A percentile compares a stretch with the other conserved stretches of the same genome.
Conservation (phyloP, 2,329 filamentous ascomycete species). For the Talaromyces sp. region DNA sequence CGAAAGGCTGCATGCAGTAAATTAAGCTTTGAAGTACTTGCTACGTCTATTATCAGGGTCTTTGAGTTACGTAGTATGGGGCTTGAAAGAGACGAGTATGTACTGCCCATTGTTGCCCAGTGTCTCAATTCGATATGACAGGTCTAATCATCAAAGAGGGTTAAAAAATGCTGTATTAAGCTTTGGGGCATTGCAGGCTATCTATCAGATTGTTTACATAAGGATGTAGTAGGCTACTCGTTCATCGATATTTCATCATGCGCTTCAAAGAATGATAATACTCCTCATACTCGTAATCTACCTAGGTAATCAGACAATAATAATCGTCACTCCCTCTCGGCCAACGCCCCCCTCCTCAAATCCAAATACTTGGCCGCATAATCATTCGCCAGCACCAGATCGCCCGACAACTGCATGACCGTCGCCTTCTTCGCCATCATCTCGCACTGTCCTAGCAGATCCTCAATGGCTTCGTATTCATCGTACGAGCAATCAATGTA, state of each 20-base stretch:
- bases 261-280: no score
- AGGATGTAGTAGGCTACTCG: background rate
- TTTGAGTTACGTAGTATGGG: no score
- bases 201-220: background rate
- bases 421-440: constrained; percentile 79
- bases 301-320: background rate
- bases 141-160: background rate
- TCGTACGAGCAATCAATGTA: constrained; percentile 63
- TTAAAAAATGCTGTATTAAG: no score
- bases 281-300: no score
- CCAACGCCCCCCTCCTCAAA: constrained; percentile 49
- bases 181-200: background rate
- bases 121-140: background rate
- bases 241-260: no score
- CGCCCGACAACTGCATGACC: constrained; percentile 69
- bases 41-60: no score
- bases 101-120: no score
- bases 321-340: constrained; percentile 14
- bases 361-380: constrained; percentile 65
- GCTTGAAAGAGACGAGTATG: no score
- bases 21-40: background rate
- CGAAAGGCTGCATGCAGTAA: background rate
- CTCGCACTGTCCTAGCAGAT: constrained; percentile 69
- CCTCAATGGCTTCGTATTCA: constrained; percentile 66
- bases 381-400: constrained; percentile 63